Evolutionary conservation across 768 basidiomycete species (phyloP).

Genomic region (Russula brevipes): DNA sequence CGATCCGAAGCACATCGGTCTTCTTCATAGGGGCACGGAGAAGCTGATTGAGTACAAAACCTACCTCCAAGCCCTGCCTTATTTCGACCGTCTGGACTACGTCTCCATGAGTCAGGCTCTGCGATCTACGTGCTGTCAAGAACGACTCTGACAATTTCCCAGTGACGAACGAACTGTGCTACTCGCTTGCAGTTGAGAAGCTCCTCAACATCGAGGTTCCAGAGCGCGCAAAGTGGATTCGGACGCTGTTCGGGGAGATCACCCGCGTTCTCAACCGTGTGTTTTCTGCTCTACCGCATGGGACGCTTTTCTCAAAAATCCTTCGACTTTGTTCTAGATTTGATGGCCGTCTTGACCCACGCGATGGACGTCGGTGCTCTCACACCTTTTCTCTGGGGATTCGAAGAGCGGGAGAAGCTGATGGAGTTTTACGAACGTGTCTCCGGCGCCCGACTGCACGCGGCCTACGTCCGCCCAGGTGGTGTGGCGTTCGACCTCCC

Average conservation of each 20-base stretch:
- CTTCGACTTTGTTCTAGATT: slow-evolving; percentile 44
- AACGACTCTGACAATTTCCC: slow-evolving; percentile 2
- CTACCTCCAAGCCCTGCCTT: slow-evolving; percentile 94
- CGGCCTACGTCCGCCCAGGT: slow-evolving; percentile 96
- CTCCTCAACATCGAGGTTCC: slow-evolving; percentile 96
- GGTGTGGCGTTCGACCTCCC: slow-evolving; percentile 98
- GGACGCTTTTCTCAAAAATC: slow-evolving; percentile 1
- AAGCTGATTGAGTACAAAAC: slow-evolving; percentile 99
- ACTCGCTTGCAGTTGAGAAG: slow-evolving; percentile 96
- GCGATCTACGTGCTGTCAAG: background rate
- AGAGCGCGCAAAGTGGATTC: slow-evolving; percentile 96
- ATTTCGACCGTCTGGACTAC: slow-evolving; percentile 98
- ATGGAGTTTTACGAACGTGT: slow-evolving; percentile 99
- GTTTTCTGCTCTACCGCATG: slow-evolving; percentile 29
- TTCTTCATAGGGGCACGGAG: slow-evolving; percentile 96
- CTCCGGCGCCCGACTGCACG: slow-evolving; percentile 93
- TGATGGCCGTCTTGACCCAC: slow-evolving; percentile 96
- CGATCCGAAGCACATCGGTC: slow-evolving; percentile 72
- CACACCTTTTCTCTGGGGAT: slow-evolving; percentile 99
- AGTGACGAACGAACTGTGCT: slow-evolving; percentile 99
- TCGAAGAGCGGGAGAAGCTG: slow-evolving; percentile 99
- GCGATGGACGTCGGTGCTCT: slow-evolving; percentile 97
- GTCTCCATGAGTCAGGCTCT: slow-evolving; percentile 94
- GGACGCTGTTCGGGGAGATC: slow-evolving; percentile 94
- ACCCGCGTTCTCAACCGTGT: slow-evolving; percentile 91